A percentile compares a stretch with the other conserved stretches of the same genome.
Evolutionary conservation across 116 monocot species (phyloP).

Genomic region (Papilionanthe hybrid): DNA sequence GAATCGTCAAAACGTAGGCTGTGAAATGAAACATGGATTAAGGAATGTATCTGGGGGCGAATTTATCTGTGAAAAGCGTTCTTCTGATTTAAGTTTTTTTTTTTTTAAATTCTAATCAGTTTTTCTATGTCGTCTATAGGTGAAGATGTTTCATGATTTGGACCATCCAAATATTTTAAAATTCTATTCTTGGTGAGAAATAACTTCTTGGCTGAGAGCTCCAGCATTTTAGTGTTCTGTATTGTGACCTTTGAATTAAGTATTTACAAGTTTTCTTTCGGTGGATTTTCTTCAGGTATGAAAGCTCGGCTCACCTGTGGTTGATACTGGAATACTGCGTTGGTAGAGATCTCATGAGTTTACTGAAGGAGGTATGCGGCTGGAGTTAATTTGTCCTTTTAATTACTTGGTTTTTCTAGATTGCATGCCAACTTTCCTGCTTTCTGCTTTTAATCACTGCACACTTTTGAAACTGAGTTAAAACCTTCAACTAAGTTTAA

Average conservation of each 20-base stretch:
- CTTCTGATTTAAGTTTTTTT: not conserved
- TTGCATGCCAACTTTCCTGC: not conserved
- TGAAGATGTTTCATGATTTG: conserved; percentile 66
- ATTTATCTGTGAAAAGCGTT: not conserved
- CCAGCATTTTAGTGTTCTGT: not conserved
- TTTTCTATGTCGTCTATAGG: conserved; percentile 25
- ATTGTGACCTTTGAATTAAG: not conserved
- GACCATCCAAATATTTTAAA: conserved; percentile 80
- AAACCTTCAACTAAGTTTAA: not conserved
- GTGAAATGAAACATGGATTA: not conserved
- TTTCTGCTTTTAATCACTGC: not conserved
- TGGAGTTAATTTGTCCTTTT: not conserved
- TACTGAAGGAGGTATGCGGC: conserved; percentile 57
- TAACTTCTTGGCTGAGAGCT: not conserved
- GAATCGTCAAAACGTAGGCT: not conserved
- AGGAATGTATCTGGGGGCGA: not conserved
- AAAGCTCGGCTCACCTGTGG: conserved; percentile 96
- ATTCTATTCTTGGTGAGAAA: conserved; percentile 77
- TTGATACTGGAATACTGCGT: conserved; percentile 94
- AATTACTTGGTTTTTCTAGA: not conserved
- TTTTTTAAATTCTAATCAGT: not conserved
- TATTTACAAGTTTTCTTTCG: not conserved
- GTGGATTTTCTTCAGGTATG: conserved; percentile 54
- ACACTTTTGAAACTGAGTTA: not conserved
- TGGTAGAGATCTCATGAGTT: conserved; percentile 80